Base-by-base conservation (phyloP, 2,329 filamentous ascomycete genomes). In the Metarhizium sp. region DNA sequence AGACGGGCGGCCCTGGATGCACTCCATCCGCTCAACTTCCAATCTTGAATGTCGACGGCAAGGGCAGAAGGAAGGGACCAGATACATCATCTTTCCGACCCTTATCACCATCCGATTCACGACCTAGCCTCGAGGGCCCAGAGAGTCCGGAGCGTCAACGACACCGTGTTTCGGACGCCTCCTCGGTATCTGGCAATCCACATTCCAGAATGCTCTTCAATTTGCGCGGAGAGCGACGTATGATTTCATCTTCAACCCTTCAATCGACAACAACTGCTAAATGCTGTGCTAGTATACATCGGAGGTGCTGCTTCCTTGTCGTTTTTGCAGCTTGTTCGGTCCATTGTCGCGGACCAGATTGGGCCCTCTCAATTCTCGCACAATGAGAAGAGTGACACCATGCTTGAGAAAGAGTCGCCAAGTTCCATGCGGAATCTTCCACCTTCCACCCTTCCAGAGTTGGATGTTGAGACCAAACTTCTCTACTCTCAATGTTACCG, bases 291-390 rank as follows among this genome's bases (percentile, higher is more conserved):
- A 78, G 74, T 79, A 0, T 79, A 75, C 51, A 70, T 78, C 50
- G 73, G 76, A n/a, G 69, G 73, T n/a, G 75, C 74, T 10, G 76
- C 77, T 1, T 75, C 77, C 0, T 66, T 84, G 14, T 82, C 80
- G 0, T 83, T 83, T 56, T 65, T 83, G 1, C 78, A 82, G 55
- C 72, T 81, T 40, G 68, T 81, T 14, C 72, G 78, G 14, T 69
- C 75, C 13, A 72, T 71, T 2, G 62, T 76, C 59, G 73, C 73
- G 10, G 74, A 75, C 36, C 73, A 79, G 57, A 78, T 80, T 54
- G 79, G 78, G 0, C 77, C 78, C 1, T 80, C 78, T 0, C 71
- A 74, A 16, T 82, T 81, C 61, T 78, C 79, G 0, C 73, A 80
- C 55, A 75, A 74, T 60, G 69, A 74, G 20, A 72, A 72, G 45